Conservation (phyloP, 768 basidiomycete species). For the Strobilomyces echinocephalus region DNA sequence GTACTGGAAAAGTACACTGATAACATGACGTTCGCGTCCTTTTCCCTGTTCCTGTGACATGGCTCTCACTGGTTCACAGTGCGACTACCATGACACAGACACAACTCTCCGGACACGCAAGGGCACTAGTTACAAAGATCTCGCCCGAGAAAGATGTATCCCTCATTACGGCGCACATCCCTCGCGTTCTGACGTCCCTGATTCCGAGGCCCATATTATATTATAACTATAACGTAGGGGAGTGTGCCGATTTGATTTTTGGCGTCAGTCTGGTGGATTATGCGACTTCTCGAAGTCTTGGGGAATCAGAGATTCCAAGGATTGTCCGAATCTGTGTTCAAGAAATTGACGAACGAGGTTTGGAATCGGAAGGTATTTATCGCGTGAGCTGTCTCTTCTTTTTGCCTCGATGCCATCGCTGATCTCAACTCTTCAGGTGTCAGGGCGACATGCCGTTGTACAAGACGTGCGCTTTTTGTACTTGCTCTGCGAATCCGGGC, state of each 20-base stretch:
- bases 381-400: constrained; percentile 41
- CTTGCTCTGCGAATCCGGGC: background rate
- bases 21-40: constrained; percentile 52
- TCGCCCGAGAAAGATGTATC: constrained; percentile 66
- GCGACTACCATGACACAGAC: constrained; percentile 75
- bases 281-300: constrained; percentile 70
- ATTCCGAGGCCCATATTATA: constrained; percentile 73
- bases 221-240: constrained; percentile 74
- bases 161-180: constrained; percentile 50
- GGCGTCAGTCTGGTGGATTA: constrained; percentile 87
- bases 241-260: constrained; percentile 85
- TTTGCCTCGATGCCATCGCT: background rate
- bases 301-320: constrained; percentile 72
- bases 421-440: constrained; percentile 46
- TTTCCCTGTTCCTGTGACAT: background rate
- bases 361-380: constrained; percentile 79
- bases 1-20: constrained; percentile 73
- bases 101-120: constrained; percentile 64
- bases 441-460: constrained; percentile 79
- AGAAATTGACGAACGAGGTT: constrained; percentile 76
- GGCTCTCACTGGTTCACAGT: constrained; percentile 34
- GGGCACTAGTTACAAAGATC: constrained; percentile 58
- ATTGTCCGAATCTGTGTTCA: constrained; percentile 76
- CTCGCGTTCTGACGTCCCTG: constrained; percentile 56
- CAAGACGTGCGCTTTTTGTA: constrained; percentile 55